Evolutionary conservation across 768 basidiomycete species (phyloP).

Genomic region (Suillus cothurnatus): DNA sequence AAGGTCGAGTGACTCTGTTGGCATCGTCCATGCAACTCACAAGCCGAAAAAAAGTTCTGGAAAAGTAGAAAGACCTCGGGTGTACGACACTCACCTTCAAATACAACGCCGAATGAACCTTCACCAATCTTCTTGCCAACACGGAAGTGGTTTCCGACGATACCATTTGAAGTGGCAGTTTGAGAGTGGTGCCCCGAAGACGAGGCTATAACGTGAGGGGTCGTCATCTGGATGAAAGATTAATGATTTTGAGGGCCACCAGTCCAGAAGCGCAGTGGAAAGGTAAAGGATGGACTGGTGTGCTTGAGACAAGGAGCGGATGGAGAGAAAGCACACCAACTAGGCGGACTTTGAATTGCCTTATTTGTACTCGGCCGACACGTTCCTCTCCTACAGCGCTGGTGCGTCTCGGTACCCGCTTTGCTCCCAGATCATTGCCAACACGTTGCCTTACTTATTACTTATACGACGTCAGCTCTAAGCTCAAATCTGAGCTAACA

Average conservation of each 20-base stretch:
- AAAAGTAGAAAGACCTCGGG: neutral
- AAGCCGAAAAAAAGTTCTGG: slow-evolving; percentile 8
- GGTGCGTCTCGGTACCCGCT: neutral
- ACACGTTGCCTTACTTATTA: slow-evolving; percentile 1
- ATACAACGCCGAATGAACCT: slow-evolving; percentile 97
- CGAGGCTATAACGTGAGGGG: slow-evolving; percentile 83
- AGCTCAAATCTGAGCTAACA: neutral
- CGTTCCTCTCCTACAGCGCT: slow-evolving; percentile 24
- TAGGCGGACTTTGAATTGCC: slow-evolving; percentile 36
- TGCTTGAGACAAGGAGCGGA: slow-evolving; percentile 22
- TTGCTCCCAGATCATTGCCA: neutral
- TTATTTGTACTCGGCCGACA: slow-evolving; percentile 27
- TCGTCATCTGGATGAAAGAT: slow-evolving; percentile 54
- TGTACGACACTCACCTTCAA: slow-evolving; percentile 68
- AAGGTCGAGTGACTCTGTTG: slow-evolving; percentile 10
- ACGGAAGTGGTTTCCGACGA: slow-evolving; percentile 79
- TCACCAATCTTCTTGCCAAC: slow-evolving; percentile 99
- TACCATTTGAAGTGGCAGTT: slow-evolving; percentile 63
- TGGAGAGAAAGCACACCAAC: slow-evolving; percentile 25
- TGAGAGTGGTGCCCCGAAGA: slow-evolving; percentile 71
- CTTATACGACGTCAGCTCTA: neutral
- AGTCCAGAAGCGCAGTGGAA: slow-evolving; percentile 32
- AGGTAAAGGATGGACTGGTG: slow-evolving; percentile 23
- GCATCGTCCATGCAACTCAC: slow-evolving; percentile 5
- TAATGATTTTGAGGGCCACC: slow-evolving; percentile 23